phyloP scores from a whole-genome alignment of 1,139 yeast species.

The Geotrichum bryndzae region DNA sequence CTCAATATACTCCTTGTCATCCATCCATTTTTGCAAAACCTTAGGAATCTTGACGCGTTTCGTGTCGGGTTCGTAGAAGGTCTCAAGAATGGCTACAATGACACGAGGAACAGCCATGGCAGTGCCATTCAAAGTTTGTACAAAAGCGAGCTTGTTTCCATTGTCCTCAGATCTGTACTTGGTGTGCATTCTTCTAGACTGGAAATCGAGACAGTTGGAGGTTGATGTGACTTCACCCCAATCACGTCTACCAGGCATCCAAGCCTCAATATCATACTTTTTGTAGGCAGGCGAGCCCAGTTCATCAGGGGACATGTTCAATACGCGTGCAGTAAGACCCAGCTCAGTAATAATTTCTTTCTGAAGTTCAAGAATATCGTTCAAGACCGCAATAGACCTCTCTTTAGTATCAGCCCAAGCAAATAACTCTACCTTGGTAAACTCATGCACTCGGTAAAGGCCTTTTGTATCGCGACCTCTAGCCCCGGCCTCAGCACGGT shows the following conservation, averaged over 20 bases:
- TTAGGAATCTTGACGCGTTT: conserved; percentile 60
- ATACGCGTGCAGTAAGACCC: conserved; percentile 74
- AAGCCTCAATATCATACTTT: conserved; percentile 91
- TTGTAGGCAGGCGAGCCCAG: conserved; percentile 90
- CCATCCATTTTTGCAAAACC: conserved; percentile 46
- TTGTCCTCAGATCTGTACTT: conserved; percentile 37
- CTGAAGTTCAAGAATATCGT: conserved; percentile 60
- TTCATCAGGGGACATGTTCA: conserved; percentile 87
- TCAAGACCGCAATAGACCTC: conserved; percentile 46
- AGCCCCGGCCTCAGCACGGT: conserved; percentile 96
- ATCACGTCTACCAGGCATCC: conserved; percentile 94
- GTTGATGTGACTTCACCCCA: conserved; percentile 95
- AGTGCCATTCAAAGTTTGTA: conserved; percentile 88
- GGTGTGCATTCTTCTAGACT: conserved; percentile 75
- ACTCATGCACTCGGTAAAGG: conserved; percentile 90
- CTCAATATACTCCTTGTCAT: conserved; percentile 29
- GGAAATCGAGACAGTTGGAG: conserved; percentile 91
- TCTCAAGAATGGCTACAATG: conserved; percentile 81
- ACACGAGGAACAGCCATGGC: conserved; percentile 94
- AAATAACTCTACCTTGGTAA: conserved; percentile 92
- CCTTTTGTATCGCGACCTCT: conserved; percentile 92
- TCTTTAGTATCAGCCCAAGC: conserved; percentile 52
- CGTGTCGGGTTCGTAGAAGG: conserved; percentile 57
- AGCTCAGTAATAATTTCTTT: conserved; percentile 54
- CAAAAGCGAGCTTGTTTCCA: conserved; percentile 44